Percentiles rank a stretch among this genome's conserved stretches.
phyloP scores from a whole-genome alignment of 164 flowering plant genomes.

The Aristolochia californica region DNA sequence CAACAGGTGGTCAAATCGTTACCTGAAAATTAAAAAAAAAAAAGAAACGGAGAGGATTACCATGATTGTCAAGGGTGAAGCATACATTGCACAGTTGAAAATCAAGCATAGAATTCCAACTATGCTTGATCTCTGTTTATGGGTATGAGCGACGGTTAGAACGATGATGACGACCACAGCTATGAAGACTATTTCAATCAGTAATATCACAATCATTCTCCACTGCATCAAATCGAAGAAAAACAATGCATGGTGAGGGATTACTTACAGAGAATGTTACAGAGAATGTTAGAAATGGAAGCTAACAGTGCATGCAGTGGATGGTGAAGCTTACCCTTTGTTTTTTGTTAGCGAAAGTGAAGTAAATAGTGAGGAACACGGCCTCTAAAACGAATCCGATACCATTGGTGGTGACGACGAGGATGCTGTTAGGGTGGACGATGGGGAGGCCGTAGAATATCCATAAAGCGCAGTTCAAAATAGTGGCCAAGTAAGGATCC shows the following conservation, averaged over 20 bases:
- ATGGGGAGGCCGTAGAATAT: slow-evolving; percentile 34
- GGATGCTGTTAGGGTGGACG: slow-evolving; percentile 34
- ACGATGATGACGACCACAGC: slow-evolving; percentile 17
- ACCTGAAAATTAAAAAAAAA: too few species aligned
- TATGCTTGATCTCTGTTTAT: slow-evolving; percentile 19
- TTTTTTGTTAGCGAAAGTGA: slow-evolving; percentile 12
- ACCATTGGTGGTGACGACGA: slow-evolving; percentile 33
- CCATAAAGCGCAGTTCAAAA: slow-evolving; percentile 33
- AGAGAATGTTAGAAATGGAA: too few species aligned
- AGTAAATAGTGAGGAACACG: slow-evolving; percentile 17
- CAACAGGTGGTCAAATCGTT: too few species aligned
- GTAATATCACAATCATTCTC: slow-evolving; percentile 8
- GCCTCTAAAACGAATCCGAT: slow-evolving; percentile 25
- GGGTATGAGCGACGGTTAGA: slow-evolving; percentile 17
- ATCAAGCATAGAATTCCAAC: slow-evolving; percentile 47
- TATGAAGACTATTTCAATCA: slow-evolving; percentile 18
- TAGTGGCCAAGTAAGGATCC: slow-evolving; percentile 28
- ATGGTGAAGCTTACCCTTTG: too few species aligned
- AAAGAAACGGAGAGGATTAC: slow-evolving; percentile 5
- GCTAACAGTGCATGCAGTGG: too few species aligned
- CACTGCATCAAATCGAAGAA: slow-evolving; percentile 2
- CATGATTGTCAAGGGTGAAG: slow-evolving; percentile 36
- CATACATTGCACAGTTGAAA: slow-evolving; percentile 53
- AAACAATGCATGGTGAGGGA: background rate
- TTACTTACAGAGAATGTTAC: background rate